phyloP scores from a whole-genome alignment of 805 yeast species.

The Candida maesae region DNA sequence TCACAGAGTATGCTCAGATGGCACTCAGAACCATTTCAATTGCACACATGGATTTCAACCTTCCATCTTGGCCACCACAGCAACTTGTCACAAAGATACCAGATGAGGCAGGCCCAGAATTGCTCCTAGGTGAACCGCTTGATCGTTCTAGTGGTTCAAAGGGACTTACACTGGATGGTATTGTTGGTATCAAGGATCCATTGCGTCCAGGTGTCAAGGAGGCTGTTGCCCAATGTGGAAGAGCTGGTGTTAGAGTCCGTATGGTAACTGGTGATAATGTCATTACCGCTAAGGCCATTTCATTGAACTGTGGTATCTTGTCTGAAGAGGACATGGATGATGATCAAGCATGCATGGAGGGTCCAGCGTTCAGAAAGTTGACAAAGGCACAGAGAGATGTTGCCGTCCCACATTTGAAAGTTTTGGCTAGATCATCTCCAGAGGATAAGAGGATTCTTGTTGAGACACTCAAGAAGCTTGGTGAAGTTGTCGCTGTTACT shows the following conservation, averaged over 20 bases:
- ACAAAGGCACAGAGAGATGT: slow-evolving; percentile 48
- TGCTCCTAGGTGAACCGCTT: slow-evolving; percentile 35
- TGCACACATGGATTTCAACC: slow-evolving; percentile 69
- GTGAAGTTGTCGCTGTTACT: slow-evolving; percentile 97
- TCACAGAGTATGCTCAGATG: slow-evolving; percentile 61
- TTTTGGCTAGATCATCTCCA: slow-evolving; percentile 92
- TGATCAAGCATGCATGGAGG: slow-evolving; percentile 77
- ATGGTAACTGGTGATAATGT: slow-evolving; percentile 99
- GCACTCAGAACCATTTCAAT: slow-evolving; percentile 89
- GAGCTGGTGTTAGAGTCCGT: slow-evolving; percentile 91
- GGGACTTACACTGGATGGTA: slow-evolving; percentile 57
- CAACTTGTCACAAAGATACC: slow-evolving; percentile 34
- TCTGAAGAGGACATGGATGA: slow-evolving; percentile 44
- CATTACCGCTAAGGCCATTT: slow-evolving; percentile 87
- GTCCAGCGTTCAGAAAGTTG: slow-evolving; percentile 80
- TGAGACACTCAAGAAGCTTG: slow-evolving; percentile 67
- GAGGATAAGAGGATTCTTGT: slow-evolving; percentile 91
- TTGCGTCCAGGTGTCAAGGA: slow-evolving; percentile 84
- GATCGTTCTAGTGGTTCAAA: slow-evolving; percentile 18
- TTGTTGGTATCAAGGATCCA: slow-evolving; percentile 96
- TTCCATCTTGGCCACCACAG: slow-evolving; percentile 66
- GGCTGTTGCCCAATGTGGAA: slow-evolving; percentile 80
- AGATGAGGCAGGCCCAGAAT: slow-evolving; percentile 40
- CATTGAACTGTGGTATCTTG: slow-evolving; percentile 76
- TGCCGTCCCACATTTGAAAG: slow-evolving; percentile 72